Conservation (phyloP, 1,139 yeast species). For the Nakaseomyces sp. region DNA sequence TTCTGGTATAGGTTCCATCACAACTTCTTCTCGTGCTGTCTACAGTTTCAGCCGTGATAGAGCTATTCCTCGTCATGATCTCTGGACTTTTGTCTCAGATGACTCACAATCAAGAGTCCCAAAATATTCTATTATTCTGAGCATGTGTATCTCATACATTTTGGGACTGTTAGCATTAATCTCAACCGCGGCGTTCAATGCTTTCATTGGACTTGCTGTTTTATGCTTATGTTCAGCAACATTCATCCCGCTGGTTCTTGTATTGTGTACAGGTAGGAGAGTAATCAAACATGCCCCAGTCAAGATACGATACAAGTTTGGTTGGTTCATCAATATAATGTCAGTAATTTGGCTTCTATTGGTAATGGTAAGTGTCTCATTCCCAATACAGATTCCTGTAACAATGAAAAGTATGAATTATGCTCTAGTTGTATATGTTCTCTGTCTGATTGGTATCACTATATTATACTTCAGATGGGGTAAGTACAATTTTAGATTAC, state of each 20-base stretch:
- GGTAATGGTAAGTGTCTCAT: constrained; percentile 55
- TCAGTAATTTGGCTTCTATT: constrained; percentile 55
- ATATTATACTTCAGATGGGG: constrained; percentile 56
- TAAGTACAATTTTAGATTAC: constrained; percentile 50
- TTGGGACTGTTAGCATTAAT: constrained; percentile 59
- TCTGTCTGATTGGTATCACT: constrained; percentile 43
- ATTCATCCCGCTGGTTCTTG: constrained; percentile 61
- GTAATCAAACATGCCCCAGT: constrained; percentile 66
- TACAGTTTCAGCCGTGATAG: constrained; percentile 87
- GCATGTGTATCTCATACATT: constrained; percentile 55
- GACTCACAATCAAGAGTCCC: constrained; percentile 54
- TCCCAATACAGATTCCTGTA: constrained; percentile 67
- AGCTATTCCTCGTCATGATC: constrained; percentile 61
- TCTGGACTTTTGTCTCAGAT: constrained; percentile 59
- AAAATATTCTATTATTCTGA: constrained; percentile 58
- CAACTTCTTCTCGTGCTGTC: constrained; percentile 80
- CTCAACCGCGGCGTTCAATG: constrained; percentile 70
- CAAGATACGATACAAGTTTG: constrained; percentile 49
- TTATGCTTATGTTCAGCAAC: constrained; percentile 68
- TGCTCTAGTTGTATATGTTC: constrained; percentile 51
- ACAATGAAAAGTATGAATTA: constrained; percentile 62
- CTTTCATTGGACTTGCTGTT: constrained; percentile 83
- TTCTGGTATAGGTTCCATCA: constrained; percentile 71
- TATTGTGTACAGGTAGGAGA: constrained; percentile 51
- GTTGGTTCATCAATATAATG: constrained; percentile 54